Evolutionary conservation across 148 eudicot species (phyloP).

Genomic region (Chenopodium album): DNA sequence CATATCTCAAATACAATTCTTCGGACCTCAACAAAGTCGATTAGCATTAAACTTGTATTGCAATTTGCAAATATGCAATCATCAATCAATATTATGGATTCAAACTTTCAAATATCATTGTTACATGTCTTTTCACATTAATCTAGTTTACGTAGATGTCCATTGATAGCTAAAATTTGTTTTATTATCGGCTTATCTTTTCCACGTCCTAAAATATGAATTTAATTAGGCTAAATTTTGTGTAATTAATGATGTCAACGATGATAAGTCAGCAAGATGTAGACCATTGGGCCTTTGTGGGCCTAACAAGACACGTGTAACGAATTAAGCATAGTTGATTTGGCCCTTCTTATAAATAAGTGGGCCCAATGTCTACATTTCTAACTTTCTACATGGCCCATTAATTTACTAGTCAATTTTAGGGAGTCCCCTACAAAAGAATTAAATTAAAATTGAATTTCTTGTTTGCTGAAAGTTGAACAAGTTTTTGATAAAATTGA

Average conservation of each 20-base stretch:
- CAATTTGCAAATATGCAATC: no score
- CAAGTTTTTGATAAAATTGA: background rate
- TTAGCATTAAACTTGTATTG: no score
- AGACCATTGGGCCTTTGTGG: slow-evolving; percentile 11
- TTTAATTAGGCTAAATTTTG: background rate
- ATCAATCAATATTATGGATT: no score
- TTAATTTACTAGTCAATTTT: background rate
- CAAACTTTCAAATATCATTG: no score
- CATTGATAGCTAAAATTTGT: no score
- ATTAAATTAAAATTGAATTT: background rate
- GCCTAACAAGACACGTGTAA: slow-evolving; percentile 4
- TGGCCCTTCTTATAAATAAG: background rate
- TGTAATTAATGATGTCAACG: background rate
- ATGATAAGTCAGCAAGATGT: slow-evolving; percentile 10
- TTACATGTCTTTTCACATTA: no score
- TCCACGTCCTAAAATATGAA: background rate
- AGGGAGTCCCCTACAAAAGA: background rate
- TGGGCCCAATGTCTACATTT: slow-evolving; percentile 7
- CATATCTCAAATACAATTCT: no score
- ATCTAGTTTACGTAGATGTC: no score
- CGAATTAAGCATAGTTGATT: background rate
- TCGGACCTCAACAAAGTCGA: no score
- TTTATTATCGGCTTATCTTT: background rate
- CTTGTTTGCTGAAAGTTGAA: slow-evolving; percentile 1
- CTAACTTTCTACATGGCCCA: background rate